Base-by-base conservation (phyloP, 1,139 yeast species). In the Pichia sp. region DNA sequence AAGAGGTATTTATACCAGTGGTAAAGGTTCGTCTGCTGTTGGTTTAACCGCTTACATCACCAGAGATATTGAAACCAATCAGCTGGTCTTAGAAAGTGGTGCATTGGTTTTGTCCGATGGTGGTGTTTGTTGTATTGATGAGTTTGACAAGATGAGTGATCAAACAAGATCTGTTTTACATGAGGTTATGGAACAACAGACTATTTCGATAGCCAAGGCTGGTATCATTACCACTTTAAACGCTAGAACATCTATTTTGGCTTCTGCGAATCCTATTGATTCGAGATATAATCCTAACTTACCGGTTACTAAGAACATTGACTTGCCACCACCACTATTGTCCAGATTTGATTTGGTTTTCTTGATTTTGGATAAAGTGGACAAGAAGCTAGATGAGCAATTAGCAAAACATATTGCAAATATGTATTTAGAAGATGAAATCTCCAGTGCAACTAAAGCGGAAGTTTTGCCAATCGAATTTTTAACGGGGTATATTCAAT, bases 121-220 rank as follows among this genome's bases (percentile, higher is more conserved):
- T 47, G 99, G 99, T 69, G 82, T 92, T 44, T 92, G 98, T 69
- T 94, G 98, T 67, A 92, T 92, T 62, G 99, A 92, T 69, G 99
- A 92, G 68, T 92, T 92, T 60, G 99, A 92, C 67, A 92, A 92
- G 65, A 92, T 92, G 99, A 77, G 83, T 49, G 98, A 92, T 56
- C 69, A 95, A 2, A 92, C 98, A 0, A 72, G 98, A 58, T 87
- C 97, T 3, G 97, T 92, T 16, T 70, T 92, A 48, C 99, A 92
- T 64, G 98, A 92, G 73, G 98, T 94, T 27, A 92, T 92, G 98
- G 98, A 92, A 70, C 98, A 92, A 64, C 98, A 92, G 64, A 92
- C 98, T 0, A 92, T 92, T 39, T 88, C 97, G 10, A 87, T 92
- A 57, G 98, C 98, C 38, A 92, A 92, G 61, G 98, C 98, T 0